A percentile compares a stretch with the other conserved stretches of the same genome.
Conservation (phyloP, 116 monocot genomes). For the Cymodocea nodosa region DNA sequence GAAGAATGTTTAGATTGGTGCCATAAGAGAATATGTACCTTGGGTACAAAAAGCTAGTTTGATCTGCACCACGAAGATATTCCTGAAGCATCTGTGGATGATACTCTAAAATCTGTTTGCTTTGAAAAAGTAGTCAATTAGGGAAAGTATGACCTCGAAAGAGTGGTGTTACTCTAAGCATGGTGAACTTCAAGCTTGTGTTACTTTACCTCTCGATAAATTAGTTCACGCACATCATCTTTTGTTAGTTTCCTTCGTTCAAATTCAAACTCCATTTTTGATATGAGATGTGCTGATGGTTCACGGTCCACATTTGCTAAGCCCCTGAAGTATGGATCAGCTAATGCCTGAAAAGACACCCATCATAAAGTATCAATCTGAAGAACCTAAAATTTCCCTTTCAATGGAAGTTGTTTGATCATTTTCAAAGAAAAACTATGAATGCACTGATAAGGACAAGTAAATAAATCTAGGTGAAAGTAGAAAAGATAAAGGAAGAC, state of each 20-base stretch:
- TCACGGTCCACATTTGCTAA: conserved; percentile 72
- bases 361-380: too few relatives aligned
- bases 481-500: too few relatives aligned
- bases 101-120: conserved; percentile 85
- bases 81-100: conserved; percentile 95
- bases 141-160: not conserved
- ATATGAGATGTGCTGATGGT: conserved; percentile 60
- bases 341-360: conserved; percentile 44
- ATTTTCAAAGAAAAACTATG: too few relatives aligned
- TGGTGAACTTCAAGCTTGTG: not conserved
- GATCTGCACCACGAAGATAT: conserved; percentile 71
- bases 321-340: conserved; percentile 64
- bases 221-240: conserved; percentile 78
- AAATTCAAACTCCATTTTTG: conserved; percentile 91
- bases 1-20: too few relatives aligned
- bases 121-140: conserved; percentile 18
- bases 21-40: conserved; percentile 25
- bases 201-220: conserved; percentile 67
- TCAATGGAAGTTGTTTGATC: not conserved
- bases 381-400: too few relatives aligned
- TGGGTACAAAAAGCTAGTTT: conserved; percentile 86
- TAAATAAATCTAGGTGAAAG: too few relatives aligned
- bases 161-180: not conserved
- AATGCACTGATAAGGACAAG: too few relatives aligned
- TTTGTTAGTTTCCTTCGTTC: conserved; percentile 74